Conservation (phyloP, 1,284 basidiomycete genomes). For the Spongiforma sp. region DNA sequence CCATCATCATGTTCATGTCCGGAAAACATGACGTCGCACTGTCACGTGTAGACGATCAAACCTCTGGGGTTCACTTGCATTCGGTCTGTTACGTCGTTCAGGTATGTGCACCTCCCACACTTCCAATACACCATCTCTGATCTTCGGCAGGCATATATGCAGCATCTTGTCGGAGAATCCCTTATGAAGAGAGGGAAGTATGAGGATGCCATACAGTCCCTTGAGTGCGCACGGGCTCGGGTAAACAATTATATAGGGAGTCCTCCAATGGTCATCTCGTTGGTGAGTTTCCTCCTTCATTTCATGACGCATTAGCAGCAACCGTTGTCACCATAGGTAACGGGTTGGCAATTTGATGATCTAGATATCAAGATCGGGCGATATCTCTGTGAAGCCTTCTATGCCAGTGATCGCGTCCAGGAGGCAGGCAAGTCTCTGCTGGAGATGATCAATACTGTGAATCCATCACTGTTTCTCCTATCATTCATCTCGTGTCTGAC, state of each 20-base stretch:
- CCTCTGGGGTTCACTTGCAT: background rate
- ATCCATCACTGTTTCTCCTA: no score
- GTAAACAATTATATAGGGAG: no score
- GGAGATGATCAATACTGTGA: background rate
- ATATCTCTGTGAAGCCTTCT: conserved; percentile 2
- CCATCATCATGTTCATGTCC: background rate
- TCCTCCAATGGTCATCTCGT: background rate
- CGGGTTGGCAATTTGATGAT: conserved; percentile 4
- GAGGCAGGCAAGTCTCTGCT: background rate
- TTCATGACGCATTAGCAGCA: background rate
- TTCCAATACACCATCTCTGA: background rate
- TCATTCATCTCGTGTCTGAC: background rate
- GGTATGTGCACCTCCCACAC: background rate
- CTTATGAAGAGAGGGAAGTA: background rate
- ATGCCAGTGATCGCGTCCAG: background rate
- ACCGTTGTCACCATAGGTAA: background rate
- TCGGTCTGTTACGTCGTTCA: background rate
- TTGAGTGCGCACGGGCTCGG: background rate
- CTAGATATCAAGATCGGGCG: background rate
- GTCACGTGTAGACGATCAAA: no score
- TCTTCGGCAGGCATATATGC: background rate
- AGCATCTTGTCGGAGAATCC: background rate
- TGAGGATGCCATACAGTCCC: background rate
- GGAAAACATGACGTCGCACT: background rate
- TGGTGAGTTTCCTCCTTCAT: background rate